phyloP scores from a whole-genome alignment of 305 asterid species.

The Euphrasia arctica region DNA sequence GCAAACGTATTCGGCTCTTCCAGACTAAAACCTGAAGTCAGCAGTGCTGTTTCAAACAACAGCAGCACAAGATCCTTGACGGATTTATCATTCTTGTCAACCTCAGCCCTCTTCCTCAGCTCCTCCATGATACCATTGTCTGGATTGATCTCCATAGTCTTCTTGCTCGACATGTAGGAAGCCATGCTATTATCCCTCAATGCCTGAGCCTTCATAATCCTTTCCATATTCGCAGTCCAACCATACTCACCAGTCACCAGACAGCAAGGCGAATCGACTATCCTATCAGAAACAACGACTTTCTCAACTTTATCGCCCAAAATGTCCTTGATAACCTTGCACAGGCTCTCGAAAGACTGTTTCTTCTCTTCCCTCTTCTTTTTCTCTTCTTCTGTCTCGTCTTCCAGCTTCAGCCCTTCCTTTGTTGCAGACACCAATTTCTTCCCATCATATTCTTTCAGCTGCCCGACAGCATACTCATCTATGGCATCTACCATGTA shows the following conservation, averaged over 20 bases:
- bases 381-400: slow-evolving; percentile 57
- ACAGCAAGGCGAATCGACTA: slow-evolving; percentile 67
- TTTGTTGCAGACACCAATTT: slow-evolving; percentile 69
- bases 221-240: slow-evolving; percentile 56
- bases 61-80: slow-evolving; percentile 46
- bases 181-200: slow-evolving; percentile 63
- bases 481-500: slow-evolving; percentile 84
- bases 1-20: slow-evolving; percentile 73
- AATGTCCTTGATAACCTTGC: slow-evolving; percentile 63
- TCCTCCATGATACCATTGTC: slow-evolving; percentile 74
- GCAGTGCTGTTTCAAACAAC: slow-evolving; percentile 43
- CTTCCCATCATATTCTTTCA: slow-evolving; percentile 70
- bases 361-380: slow-evolving; percentile 51
- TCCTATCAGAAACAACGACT: slow-evolving; percentile 53
- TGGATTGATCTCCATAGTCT: slow-evolving; percentile 69
- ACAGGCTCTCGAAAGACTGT: slow-evolving; percentile 57
- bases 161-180: slow-evolving; percentile 72
- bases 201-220: slow-evolving; percentile 73
- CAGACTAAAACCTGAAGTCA: slow-evolving; percentile 51
- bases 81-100: slow-evolving; percentile 44
- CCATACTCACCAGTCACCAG: slow-evolving; percentile 49
- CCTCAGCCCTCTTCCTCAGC: slow-evolving; percentile 67
- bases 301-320: slow-evolving; percentile 64
- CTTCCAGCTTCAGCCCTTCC: slow-evolving; percentile 70
- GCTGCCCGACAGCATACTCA: slow-evolving; percentile 67